Evolutionary conservation across 169 alveolate genomes (phyloP).

Genomic region (Eimeria falciformis): DNA sequence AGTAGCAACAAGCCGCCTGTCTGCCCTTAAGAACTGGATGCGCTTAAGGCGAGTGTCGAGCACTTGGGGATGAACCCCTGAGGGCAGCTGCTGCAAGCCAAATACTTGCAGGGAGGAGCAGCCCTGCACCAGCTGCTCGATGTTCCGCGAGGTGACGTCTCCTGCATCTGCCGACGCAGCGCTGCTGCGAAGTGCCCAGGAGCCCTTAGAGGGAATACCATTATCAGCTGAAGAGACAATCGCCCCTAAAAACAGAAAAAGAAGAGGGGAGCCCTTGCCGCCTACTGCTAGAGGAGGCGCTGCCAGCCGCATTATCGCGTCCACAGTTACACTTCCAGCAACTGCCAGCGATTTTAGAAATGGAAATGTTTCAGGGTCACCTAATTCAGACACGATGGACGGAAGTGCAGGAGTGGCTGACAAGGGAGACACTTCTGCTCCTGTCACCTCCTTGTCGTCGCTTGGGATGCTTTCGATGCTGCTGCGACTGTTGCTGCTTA

Average conservation of each 20-base stretch:
- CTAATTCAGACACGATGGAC: background rate
- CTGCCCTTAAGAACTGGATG: background rate
- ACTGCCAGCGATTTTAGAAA: background rate
- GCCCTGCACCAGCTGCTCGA: background rate
- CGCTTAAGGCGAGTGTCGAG: constrained; percentile 18
- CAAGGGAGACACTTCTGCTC: background rate
- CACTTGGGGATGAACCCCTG: constrained; percentile 1
- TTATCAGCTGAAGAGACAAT: background rate
- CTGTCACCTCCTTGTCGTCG: background rate
- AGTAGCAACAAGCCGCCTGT: background rate
- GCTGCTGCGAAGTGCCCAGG: background rate
- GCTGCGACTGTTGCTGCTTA: background rate
- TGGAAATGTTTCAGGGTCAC: background rate
- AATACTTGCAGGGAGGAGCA: background rate
- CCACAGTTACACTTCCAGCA: constrained; percentile 2
- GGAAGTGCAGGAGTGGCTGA: background rate
- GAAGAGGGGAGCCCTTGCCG: background rate
- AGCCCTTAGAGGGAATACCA: background rate
- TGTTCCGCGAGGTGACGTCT: background rate
- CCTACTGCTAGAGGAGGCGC: background rate
- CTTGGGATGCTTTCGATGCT: background rate
- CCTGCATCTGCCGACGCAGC: background rate
- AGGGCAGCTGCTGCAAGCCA: background rate
- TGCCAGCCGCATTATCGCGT: constrained; percentile 21
- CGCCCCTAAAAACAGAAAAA: background rate